Evolutionary conservation across 2,329 filamentous ascomycete genomes (phyloP).

Genomic region (Verruconis gallopava): DNA sequence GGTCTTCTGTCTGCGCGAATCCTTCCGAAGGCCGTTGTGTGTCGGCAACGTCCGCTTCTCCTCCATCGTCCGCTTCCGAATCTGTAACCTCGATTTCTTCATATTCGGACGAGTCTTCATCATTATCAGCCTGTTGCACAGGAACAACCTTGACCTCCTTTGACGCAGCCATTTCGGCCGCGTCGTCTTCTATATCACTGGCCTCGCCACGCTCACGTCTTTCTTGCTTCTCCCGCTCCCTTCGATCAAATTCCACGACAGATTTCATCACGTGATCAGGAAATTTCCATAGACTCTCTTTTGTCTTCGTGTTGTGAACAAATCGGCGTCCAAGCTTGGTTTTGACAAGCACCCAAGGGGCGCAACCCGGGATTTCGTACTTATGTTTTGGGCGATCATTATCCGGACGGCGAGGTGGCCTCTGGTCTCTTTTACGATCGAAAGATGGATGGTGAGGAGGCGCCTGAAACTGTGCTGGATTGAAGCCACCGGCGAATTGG

Average conservation of each 20-base stretch:
- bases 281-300: conserved; percentile 90
- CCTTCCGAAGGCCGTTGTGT: conserved; percentile 27
- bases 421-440: conserved; percentile 39
- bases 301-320: conserved; percentile 75
- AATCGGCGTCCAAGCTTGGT: conserved; percentile 85
- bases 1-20: conserved; percentile 23
- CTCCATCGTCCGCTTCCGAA: conserved; percentile 38
- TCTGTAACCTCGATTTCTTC: conserved; percentile 68
- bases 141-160: conserved; percentile 8
- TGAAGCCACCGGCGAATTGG: conserved; percentile 7
- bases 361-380: conserved; percentile 63
- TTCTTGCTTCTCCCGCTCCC: conserved; percentile 58
- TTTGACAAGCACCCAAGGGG: conserved; percentile 84
- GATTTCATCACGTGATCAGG: conserved; percentile 74
- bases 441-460: not conserved
- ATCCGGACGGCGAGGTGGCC: conserved; percentile 51
- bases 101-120: conserved; percentile 47
- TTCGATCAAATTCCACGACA: conserved; percentile 50
- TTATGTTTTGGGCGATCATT: conserved; percentile 72
- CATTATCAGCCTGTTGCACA: conserved; percentile 15
- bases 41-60: conserved; percentile 37
- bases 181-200: conserved; percentile 16
- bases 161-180: not conserved
- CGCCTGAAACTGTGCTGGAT: not conserved
- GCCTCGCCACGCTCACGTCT: conserved; percentile 33